phyloP scores from a whole-genome alignment of 78 protist genomes.

The Dictyostelium discoideum region dicty_2.7 NC_007090.3:1240001-1240500 shows the following conservation, averaged over 20 bases:
- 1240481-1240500: background rate
- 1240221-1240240: conserved; percentile 20
- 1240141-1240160: background rate
- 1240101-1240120: background rate
- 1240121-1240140: no score
- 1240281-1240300: background rate
- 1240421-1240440: conserved; percentile 76
- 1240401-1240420: conserved; percentile 40
- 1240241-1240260: conserved; percentile 17
- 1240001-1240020: conserved; percentile 11
- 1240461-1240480: background rate
- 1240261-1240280: background rate
- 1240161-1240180: conserved; percentile 78
- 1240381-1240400: conserved; percentile 18
- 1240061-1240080: background rate
- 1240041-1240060: conserved; percentile 55
- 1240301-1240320: background rate
- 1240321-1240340: background rate
- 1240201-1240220: background rate
- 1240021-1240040: conserved; percentile 56
- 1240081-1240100: background rate
- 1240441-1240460: conserved; percentile 16
- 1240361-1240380: background rate
- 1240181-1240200: conserved; percentile 82
- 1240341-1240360: no score